Conservation (phyloP, 306 rosid species). For the Sphenostylis stenocarpa region DNA sequence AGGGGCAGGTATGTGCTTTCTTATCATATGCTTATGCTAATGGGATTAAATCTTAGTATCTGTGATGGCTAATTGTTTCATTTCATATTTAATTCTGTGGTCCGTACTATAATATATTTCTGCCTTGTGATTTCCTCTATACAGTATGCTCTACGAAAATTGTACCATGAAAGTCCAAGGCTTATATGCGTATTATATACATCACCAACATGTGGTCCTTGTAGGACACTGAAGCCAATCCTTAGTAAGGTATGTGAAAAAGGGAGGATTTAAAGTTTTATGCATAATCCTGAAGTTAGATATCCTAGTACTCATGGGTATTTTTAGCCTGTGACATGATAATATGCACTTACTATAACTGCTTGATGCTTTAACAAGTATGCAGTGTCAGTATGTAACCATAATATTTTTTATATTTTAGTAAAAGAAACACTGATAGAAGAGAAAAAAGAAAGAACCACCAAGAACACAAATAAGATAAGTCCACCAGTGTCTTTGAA, state of each 20-base stretch:
- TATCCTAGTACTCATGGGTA: slow-evolving; percentile 3
- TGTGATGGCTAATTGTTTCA: background rate
- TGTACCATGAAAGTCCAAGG: slow-evolving; percentile 97
- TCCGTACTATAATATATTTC: slow-evolving; percentile 16
- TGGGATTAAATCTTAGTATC: slow-evolving; percentile 20
- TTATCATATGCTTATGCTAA: slow-evolving; percentile 13
- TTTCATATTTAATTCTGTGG: slow-evolving; percentile 15
- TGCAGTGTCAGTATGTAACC: background rate
- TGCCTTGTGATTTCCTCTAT: slow-evolving; percentile 13
- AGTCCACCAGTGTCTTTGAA: background rate
- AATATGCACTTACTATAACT: background rate
- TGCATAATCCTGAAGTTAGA: slow-evolving; percentile 17
- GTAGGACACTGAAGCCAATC: slow-evolving; percentile 95
- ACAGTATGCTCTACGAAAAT: slow-evolving; percentile 92
- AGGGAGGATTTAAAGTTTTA: background rate
- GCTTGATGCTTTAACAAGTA: background rate
- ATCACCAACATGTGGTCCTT: slow-evolving; percentile 91
- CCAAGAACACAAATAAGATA: background rate
- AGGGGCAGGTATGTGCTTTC: slow-evolving; percentile 65
- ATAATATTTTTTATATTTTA: background rate
- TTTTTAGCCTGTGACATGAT: slow-evolving; percentile 21
- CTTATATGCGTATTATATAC: slow-evolving; percentile 88
- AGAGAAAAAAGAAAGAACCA: background rate
- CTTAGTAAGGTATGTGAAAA: slow-evolving; percentile 75
- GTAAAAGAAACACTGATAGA: background rate